These are phyloP conservation scores for Fusarium clavum DNA, from an alignment of 2,329 filamentous ascomycete species.

Conservation along the genomic window DNA sequence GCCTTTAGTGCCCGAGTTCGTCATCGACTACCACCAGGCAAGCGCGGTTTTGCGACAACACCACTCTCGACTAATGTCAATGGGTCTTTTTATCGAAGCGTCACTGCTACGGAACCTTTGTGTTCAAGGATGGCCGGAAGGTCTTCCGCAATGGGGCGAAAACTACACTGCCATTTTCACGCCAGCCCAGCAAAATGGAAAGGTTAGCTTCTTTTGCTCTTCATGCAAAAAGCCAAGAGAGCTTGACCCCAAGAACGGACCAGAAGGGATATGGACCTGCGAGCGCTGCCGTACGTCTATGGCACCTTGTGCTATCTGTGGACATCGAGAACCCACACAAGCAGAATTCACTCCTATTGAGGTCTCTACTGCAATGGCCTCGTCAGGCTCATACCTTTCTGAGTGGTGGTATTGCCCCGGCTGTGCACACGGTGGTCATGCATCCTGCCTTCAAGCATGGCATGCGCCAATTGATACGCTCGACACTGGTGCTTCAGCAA, in stretches of 20 bases:
- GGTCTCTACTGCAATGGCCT: conserved; percentile 44
- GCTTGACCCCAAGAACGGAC: conserved; percentile 58
- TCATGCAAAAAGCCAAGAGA: conserved; percentile 68
- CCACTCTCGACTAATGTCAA: conserved; percentile 68
- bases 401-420: conserved; percentile 74
- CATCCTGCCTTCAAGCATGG: conserved; percentile 69
- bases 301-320: conserved; percentile 70
- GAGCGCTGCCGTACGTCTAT: conserved; percentile 65
- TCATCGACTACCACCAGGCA: conserved; percentile 68
- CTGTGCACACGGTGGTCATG: conserved; percentile 72
- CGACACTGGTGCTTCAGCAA: conserved; percentile 38
- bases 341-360: conserved; percentile 54
- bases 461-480: conserved; percentile 55
- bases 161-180: conserved; percentile 66
- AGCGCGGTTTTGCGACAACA: conserved; percentile 69
- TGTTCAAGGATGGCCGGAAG: conserved; percentile 66
- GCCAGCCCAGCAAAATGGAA: conserved; percentile 65
- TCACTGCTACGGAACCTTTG: conserved; percentile 71
- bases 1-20: conserved; percentile 65
- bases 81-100: conserved; percentile 71
- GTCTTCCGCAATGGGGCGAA: conserved; percentile 64
- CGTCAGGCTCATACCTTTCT: conserved; percentile 46
- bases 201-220: conserved; percentile 65
- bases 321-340: conserved; percentile 62
- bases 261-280: conserved; percentile 66